Evolutionary conservation across 1,284 basidiomycete species (phyloP).

Genomic region (Meripilus lineatus): DNA sequence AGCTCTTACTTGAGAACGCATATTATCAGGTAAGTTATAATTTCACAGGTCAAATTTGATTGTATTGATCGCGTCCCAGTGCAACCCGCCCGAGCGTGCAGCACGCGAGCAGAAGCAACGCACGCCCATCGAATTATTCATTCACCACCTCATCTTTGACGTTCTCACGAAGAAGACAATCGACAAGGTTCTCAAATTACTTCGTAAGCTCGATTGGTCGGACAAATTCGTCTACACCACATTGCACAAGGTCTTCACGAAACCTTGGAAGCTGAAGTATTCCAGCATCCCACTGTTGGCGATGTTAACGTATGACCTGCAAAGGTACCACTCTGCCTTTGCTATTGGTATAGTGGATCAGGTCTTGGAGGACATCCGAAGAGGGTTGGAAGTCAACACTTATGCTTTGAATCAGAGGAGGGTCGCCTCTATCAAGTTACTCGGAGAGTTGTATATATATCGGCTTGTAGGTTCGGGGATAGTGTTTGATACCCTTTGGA

Average conservation of each 20-base stretch:
- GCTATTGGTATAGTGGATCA: slow-evolving; percentile 88
- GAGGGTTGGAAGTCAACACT: slow-evolving; percentile 90
- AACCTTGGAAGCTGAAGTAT: slow-evolving; percentile 96
- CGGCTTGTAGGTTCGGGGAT: slow-evolving; percentile 86
- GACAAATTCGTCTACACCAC: slow-evolving; percentile 51
- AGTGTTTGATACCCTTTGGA: slow-evolving; percentile 94
- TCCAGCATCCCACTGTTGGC: slow-evolving; percentile 89
- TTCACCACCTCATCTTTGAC: slow-evolving; percentile 90
- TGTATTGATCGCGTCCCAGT: slow-evolving; percentile 42
- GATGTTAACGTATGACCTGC: slow-evolving; percentile 90
- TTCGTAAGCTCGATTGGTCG: slow-evolving; percentile 97
- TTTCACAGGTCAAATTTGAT: background rate
- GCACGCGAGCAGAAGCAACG: slow-evolving; percentile 83
- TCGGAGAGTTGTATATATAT: slow-evolving; percentile 97
- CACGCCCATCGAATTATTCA: slow-evolving; percentile 88
- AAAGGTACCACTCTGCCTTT: slow-evolving; percentile 89
- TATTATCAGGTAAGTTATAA: slow-evolving; percentile 82
- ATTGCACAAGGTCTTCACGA: slow-evolving; percentile 83
- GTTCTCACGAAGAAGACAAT: slow-evolving; percentile 87
- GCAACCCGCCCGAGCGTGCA: slow-evolving; percentile 93
- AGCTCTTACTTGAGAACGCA: slow-evolving; percentile 92
- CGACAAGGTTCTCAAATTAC: slow-evolving; percentile 87
- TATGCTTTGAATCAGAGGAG: slow-evolving; percentile 95
- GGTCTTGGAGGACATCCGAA: slow-evolving; percentile 87
- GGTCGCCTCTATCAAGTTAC: slow-evolving; percentile 87